These are phyloP conservation scores for Suillus tomentosus DNA, from an alignment of 768 basidiomycete species.

Conservation along the genomic window DNA sequence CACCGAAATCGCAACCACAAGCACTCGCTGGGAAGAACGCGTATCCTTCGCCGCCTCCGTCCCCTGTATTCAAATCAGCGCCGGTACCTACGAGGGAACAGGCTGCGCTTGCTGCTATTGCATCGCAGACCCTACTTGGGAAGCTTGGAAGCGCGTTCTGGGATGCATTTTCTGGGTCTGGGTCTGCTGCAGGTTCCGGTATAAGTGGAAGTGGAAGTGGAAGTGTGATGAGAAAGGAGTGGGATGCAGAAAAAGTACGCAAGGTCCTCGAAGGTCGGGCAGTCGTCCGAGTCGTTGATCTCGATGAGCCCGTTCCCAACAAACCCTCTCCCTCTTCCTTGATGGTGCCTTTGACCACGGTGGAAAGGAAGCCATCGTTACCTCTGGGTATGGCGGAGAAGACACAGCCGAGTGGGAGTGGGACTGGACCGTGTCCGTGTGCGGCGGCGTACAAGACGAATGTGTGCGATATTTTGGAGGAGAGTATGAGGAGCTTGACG, in stretches of 20 bases:
- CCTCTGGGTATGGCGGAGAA: neutral
- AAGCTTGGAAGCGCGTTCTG: conserved; percentile 80
- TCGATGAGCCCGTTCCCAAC: conserved; percentile 42
- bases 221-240: conserved; percentile 30
- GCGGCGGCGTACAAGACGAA: conserved; percentile 20
- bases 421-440: conserved; percentile 18
- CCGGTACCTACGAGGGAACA: conserved; percentile 33
- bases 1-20: conserved; percentile 29
- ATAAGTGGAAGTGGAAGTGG: neutral
- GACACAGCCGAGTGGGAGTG: conserved; percentile 18
- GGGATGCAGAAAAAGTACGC: conserved; percentile 80
- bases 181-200: neutral
- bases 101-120: conserved; percentile 58
- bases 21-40: conserved; percentile 21
- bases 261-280: conserved; percentile 83
- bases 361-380: neutral
- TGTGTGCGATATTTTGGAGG: conserved; percentile 54
- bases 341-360: neutral
- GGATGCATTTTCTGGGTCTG: conserved; percentile 78
- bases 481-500: conserved; percentile 69
- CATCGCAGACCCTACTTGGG: conserved; percentile 71
- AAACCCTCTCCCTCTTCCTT: neutral
- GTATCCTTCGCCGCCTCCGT: conserved; percentile 48
- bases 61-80: conserved; percentile 34
- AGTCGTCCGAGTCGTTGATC: conserved; percentile 76